Base-by-base conservation (phyloP, 441 rosid species). In the Pelargonium fulgidum region DNA sequence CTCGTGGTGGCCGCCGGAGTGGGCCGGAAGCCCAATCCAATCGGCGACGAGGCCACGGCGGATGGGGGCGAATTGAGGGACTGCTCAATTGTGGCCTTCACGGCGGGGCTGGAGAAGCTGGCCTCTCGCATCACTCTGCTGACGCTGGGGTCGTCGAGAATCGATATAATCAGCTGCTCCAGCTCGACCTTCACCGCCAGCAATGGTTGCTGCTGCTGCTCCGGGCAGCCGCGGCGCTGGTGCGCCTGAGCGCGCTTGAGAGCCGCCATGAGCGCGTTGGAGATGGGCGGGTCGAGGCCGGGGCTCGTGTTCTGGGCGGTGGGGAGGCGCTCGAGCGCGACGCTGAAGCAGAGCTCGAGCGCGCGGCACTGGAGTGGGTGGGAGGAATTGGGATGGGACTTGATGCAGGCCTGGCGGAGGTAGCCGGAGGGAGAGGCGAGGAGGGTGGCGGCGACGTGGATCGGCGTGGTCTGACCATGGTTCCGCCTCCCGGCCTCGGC, bases 391-490 rank as follows among this genome's bases (percentile, higher is more conserved):
- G 82, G 86, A 62, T 87, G 96, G 72, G 94, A 89, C 77, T 92
- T 92, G 14, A 89, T 80, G 68, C 96, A 92, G 67, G 97, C 96
- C 77, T 91, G 83, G 80, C 86, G 83, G 61, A 92, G 72, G 75
- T 87, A 80, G 63, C 93, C 87, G 8, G 89, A 74, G 77, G 90
- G 81, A 72, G 89, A 85, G 62, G 85, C 84, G 61, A 90, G 78
- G 72, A 92, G 78, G 47, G 98, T 90, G 63, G 94, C 94, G 42
- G 96, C 96, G 1, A 92, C 98, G 70, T 92, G 98, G 67, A 92
- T 89, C 72, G 96, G 96, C 79, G 96, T 92, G 84, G 83, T 89
- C 87, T 89, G 98, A 76, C 92, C 96, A 88, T 92, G 98, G 87
- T 96, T 96, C 81, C 98, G 82, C 86, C 98, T 73, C 82, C 98